These are phyloP conservation scores for Suillus ampliporus DNA, from an alignment of 768 basidiomycete species.

Conservation along the genomic window DNA sequence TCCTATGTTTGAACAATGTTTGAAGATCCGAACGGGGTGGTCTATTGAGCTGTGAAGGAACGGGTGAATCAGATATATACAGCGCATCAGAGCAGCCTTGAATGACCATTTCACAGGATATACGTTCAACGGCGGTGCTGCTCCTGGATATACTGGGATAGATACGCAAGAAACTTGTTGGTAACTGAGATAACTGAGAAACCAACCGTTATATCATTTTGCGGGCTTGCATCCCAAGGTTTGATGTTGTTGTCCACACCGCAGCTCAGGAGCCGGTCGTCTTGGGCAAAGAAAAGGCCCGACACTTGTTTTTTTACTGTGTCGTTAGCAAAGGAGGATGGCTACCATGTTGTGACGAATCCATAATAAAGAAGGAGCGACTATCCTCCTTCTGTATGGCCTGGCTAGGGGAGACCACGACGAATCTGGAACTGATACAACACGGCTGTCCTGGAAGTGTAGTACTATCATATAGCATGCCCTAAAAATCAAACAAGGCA, in stretches of 20 bases:
- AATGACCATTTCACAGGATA: conserved; percentile 89
- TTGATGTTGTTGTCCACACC: conserved; percentile 85
- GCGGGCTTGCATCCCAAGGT: conserved; percentile 65
- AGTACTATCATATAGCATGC: too few relatives aligned
- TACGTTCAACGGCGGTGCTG: conserved; percentile 72
- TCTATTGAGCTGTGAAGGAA: conserved; percentile 75
- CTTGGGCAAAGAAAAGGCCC: conserved; percentile 75
- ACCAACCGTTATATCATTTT: conserved; percentile 47
- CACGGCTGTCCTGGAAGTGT: too few relatives aligned
- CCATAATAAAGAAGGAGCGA: too few relatives aligned
- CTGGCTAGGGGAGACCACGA: too few relatives aligned
- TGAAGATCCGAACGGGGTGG: conserved; percentile 84
- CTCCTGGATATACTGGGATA: conserved; percentile 25
- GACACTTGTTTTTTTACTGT: too few relatives aligned
- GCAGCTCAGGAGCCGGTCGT: conserved; percentile 72
- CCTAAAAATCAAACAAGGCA: too few relatives aligned
- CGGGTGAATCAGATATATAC: background rate
- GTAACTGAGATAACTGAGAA: background rate
- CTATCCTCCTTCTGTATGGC: too few relatives aligned
- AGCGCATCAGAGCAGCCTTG: conserved; percentile 53
- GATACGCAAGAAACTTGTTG: conserved; percentile 8
- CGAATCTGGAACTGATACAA: too few relatives aligned
- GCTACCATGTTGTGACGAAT: too few relatives aligned
- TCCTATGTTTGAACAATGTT: conserved; percentile 97
- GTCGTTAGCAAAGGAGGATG: too few relatives aligned